Evolutionary conservation across 495 filamentous ascomycete species (phyloP).

Genomic region (Aspergillus coremiiformis): DNA sequence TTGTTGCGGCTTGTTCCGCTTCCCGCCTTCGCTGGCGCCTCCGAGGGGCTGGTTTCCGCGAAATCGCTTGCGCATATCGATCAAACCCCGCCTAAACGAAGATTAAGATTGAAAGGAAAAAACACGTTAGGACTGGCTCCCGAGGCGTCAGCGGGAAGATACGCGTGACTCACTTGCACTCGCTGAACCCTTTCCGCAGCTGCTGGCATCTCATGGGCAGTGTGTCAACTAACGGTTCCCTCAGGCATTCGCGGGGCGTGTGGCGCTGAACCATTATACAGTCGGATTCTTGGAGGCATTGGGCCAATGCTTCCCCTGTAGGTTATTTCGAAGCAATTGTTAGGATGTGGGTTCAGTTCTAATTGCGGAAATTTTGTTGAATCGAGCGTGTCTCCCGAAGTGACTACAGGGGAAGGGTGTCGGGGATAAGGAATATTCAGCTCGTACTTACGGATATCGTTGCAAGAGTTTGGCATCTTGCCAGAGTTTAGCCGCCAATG

Average conservation of each 20-base stretch:
- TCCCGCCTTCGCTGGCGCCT: conserved; percentile 52
- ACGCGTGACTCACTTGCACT: conserved; percentile 63
- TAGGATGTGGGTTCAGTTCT: conserved; percentile 6
- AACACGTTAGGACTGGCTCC: conserved; percentile 12
- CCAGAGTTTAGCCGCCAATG: background rate
- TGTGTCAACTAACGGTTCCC: conserved; percentile 64
- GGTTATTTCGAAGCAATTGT: conserved; percentile 3
- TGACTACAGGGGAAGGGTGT: background rate
- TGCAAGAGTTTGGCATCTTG: conserved; percentile 91
- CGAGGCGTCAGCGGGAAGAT: background rate
- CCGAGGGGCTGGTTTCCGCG: conserved; percentile 86
- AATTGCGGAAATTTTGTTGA: background rate
- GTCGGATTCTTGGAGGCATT: conserved; percentile 91
- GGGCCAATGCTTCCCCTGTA: conserved; percentile 78
- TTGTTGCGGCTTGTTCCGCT: conserved; percentile 42
- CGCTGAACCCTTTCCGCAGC: conserved; percentile 80
- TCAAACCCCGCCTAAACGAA: conserved; percentile 60
- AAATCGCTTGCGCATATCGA: conserved; percentile 99
- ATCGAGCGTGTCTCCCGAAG: background rate
- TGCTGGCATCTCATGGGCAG: conserved; percentile 87
- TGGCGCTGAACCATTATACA: conserved; percentile 90
- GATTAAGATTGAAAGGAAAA: too few relatives aligned
- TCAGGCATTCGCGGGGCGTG: conserved; percentile 78
- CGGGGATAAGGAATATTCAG: too few relatives aligned
- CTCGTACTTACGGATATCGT: conserved; percentile 83